Percentiles rank a stretch among this genome's conserved stretches.
phyloP scores from a whole-genome alignment of 2,329 filamentous ascomycete species.

The Cladosporium oxysporum region DNA sequence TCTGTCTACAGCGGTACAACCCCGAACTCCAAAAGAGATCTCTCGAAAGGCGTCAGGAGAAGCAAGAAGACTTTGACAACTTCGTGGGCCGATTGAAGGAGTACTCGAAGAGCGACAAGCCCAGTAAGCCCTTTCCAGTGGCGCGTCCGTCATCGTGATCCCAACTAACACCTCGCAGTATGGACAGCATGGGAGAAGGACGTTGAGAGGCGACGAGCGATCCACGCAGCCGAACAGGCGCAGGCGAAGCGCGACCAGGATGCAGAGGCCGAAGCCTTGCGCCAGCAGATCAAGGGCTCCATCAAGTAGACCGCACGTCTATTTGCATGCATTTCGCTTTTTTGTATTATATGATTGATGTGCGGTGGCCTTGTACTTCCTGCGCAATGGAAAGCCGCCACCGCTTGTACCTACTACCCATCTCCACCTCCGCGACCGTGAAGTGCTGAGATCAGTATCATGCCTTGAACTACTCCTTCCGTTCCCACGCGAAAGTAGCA shows the following conservation, averaged over 20 bases:
- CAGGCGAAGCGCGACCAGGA: conserved; percentile 35
- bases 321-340: not conserved
- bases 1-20: conserved; percentile 68
- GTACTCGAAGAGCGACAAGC: conserved; percentile 87
- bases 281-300: conserved; percentile 37
- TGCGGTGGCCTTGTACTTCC: not conserved
- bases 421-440: not conserved
- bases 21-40: conserved; percentile 89
- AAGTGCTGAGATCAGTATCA: not conserved
- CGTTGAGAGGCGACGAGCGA: conserved; percentile 28
- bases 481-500: not conserved
- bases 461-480: not conserved
- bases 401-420: not conserved
- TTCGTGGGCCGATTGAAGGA: conserved; percentile 84
- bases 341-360: conserved; percentile 10
- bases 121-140: conserved; percentile 61
- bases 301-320: conserved; percentile 25
- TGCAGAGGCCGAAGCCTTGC: conserved; percentile 33
- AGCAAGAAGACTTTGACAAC: conserved; percentile 83
- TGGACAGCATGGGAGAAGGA: conserved; percentile 41
- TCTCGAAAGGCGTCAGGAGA: conserved; percentile 73
- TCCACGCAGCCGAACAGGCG: conserved; percentile 31
- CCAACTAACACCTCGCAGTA: conserved; percentile 28
- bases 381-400: not conserved
- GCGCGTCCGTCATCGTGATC: not conserved